Evolutionary conservation across 2,329 filamentous ascomycete genomes (phyloP), one percentile per base, ranked within the genome.

Genomic region (Fusarium transvaalense): DNA sequence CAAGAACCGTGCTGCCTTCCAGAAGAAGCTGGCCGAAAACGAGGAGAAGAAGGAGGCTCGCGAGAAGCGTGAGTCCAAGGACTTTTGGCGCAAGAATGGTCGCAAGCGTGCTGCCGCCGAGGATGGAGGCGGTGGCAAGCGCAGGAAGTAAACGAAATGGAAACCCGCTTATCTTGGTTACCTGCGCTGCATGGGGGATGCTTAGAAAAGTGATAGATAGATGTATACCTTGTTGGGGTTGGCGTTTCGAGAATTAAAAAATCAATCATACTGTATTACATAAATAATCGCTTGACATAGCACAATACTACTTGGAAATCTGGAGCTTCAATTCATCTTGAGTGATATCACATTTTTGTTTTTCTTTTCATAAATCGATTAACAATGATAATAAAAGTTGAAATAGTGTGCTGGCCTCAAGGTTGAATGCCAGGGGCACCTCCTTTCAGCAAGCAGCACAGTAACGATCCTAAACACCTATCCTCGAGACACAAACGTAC

Each of bases 1-100:
- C 75, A 93, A 95, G 84, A 88, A 93, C 77, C 88, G 92, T 64
- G 88, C 89, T 69, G 89, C 89, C 69, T 96, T 97, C 81, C 86
- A 91, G 72, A 92, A 91, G 82, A 96, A 93, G 85, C 86, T 97
- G 39, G 91, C 88, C 10, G 92, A 93, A 76, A 89, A 90, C 75
- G 85, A 89, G 75, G 94, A 97, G 86, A 97, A 94, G 88, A 92
- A 93, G 82, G 87, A 87, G 60, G 92, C 90, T 64, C 85, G 94
- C 53, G 94, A 98, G 84, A 97, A 94, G 88, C 89, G 89, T 74
- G 95, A 99, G 83, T 91, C 89, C 77, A 91, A 97, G 78, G 94
- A 97, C 74, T 99, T 89, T 77, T 99, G 96, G 96, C 85, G 89
- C 74, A 90, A 89, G 74, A 97, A 99, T 81, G 96, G 96, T 12